Evolutionary conservation across 192 early-diverging fungal genomes (phyloP).

Genomic region (Polychytrium aggregatum): DNA sequence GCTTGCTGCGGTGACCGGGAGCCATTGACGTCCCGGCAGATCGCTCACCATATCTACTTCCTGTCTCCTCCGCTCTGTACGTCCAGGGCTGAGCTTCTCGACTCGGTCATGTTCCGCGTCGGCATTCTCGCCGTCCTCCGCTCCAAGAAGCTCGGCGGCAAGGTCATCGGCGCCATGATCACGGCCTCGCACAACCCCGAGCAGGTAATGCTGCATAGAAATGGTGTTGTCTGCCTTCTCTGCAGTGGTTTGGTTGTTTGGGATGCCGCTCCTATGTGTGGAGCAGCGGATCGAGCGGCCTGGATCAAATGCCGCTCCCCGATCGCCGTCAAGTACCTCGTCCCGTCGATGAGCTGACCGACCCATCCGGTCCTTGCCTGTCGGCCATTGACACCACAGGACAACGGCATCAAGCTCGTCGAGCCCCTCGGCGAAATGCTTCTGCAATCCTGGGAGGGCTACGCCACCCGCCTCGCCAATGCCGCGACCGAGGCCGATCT

Average conservation of each 20-base stretch:
- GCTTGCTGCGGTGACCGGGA: too few species aligned
- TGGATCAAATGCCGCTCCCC: not conserved
- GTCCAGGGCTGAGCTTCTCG: slow-evolving; percentile 73
- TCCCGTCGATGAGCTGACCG: not conserved
- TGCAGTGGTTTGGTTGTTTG: too few species aligned
- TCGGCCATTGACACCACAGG: slow-evolving; percentile 34
- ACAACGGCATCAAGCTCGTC: slow-evolving; percentile 98
- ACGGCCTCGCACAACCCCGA: slow-evolving; percentile 98
- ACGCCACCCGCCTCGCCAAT: slow-evolving; percentile 85
- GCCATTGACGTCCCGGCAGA: not conserved
- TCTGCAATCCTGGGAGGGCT: slow-evolving; percentile 85
- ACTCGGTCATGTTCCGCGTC: slow-evolving; percentile 85
- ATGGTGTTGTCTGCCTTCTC: too few species aligned
- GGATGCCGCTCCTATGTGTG: too few species aligned
- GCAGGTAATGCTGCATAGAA: slow-evolving; percentile 30
- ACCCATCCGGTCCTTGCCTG: not conserved
- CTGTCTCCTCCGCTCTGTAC: not conserved
- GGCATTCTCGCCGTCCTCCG: slow-evolving; percentile 86
- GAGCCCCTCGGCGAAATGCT: slow-evolving; percentile 99
- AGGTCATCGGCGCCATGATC: slow-evolving; percentile 91
- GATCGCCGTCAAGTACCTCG: not conserved
- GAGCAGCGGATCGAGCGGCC: too few species aligned
- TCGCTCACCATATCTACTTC: slow-evolving; percentile 1
- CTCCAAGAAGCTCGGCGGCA: slow-evolving; percentile 74
- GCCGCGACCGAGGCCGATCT: slow-evolving; percentile 55